Base-by-base conservation (phyloP, 2,329 filamentous ascomycete genomes). In the Arthrobotrys entomopaga region DNA sequence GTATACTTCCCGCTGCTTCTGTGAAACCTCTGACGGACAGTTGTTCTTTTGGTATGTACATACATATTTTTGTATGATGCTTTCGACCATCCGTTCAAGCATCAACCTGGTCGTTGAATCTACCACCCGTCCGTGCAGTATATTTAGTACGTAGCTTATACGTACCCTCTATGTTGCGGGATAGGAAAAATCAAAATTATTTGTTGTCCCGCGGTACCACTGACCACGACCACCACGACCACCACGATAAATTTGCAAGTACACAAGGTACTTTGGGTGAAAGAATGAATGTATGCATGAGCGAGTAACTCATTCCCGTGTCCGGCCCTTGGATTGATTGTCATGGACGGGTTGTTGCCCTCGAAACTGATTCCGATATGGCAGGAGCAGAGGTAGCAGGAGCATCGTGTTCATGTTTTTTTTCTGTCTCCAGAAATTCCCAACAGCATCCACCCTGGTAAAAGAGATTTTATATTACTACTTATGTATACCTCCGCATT, bases 1-100 rank as follows among this genome's bases (percentile, higher is more conserved):
- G n/a, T n/a, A n/a, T n/a, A n/a, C 24, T 26, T 7, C 24, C 24
- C 24, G 24, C 7, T 48, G 56, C 61, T 40, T 58, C 54, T 57
- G 63, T 67, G 70, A 59, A 74, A 67, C 70, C 59, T 67, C 38
- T 46, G 40, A 74, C 57, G 43, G 63, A 49, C 16, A 57, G 52
- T 67, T 58, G 29, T 57, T 16, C 34, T 40, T 19, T 38, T 22
- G 13, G 40, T 24, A 34, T 29, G 40, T 56, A 34, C 59, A 52
- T 64, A 58, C 54, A 60, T 24, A 29, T 42, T 63, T 63, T 5
- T 49, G 48, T 69, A 13, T 67, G 48, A 42, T 67, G 53, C 42
- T 53, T 59, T 59, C 54, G 43, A 60, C 13, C 52, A 43, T 49
- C 20, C 53, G 22, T 46, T 19, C 26, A 53, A 43, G 42, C 65